Percentiles rank a stretch among this genome's conserved stretches.
Evolutionary conservation across 2,329 filamentous ascomycete genomes (phyloP).

Genomic region (Fusarium chaquense): DNA sequence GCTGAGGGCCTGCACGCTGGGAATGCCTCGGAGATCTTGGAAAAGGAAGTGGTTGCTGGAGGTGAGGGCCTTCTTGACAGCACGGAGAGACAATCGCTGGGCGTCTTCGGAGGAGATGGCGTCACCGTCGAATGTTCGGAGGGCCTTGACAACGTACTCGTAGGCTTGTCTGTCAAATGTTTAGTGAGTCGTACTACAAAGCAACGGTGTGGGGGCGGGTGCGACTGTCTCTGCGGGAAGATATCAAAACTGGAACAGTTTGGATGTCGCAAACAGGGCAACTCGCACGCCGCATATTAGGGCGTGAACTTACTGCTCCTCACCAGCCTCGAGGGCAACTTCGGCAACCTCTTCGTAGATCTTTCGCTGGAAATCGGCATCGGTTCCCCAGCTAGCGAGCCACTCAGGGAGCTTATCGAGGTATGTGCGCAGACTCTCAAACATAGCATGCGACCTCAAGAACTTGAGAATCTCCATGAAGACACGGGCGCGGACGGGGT

Average conservation of each 20-base stretch:
- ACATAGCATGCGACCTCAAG: constrained; percentile 79
- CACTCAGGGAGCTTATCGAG: constrained; percentile 85
- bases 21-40: constrained; percentile 83
- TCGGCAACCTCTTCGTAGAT: constrained; percentile 87
- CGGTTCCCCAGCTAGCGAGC: constrained; percentile 85
- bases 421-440: constrained; percentile 85
- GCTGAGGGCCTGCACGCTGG: constrained; percentile 86
- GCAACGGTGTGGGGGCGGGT: background rate
- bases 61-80: constrained; percentile 65
- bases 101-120: constrained; percentile 70
- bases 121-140: constrained; percentile 69
- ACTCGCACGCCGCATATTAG: constrained; percentile 4
- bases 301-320: constrained; percentile 72
- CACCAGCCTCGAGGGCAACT: constrained; percentile 80
- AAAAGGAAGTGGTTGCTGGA: constrained; percentile 74
- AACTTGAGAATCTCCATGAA: constrained; percentile 90
- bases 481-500: constrained; percentile 88
- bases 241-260: background rate
- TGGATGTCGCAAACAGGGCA: background rate
- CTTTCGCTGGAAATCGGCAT: constrained; percentile 84
- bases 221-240: background rate
- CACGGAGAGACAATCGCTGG: constrained; percentile 69
- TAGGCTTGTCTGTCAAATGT: constrained; percentile 67
- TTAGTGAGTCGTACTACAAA: constrained; percentile 33
- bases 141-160: constrained; percentile 73